Evolutionary conservation across 495 filamentous ascomycete genomes (phyloP).

Genomic region (Pseudevernia furfuracea): DNA sequence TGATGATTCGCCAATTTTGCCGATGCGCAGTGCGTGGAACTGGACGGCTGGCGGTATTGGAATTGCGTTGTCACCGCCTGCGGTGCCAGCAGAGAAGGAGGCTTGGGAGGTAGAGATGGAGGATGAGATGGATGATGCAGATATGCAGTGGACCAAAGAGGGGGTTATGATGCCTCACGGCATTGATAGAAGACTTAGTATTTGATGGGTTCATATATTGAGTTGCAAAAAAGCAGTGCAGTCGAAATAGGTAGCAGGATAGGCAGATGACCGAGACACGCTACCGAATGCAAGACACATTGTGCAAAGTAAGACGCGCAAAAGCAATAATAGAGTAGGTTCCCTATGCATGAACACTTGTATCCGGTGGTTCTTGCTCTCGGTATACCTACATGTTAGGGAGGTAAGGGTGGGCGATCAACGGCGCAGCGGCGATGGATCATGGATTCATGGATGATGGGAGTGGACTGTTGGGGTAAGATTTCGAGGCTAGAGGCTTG

Average conservation of each 20-base stretch:
- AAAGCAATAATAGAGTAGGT: no score
- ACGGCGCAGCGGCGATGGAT: no score
- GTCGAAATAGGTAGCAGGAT: neutral
- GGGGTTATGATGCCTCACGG: neutral
- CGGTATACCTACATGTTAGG: no score
- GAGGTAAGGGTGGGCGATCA: no score
- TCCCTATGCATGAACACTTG: no score
- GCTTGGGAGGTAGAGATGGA: neutral
- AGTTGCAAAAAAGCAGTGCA: neutral
- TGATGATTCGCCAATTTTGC: neutral
- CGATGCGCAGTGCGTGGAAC: neutral
- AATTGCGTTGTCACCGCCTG: slow-evolving; percentile 1
- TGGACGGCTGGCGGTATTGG: slow-evolving; percentile 16
- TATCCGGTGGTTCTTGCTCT: no score
- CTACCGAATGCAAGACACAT: no score
- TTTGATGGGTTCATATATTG: neutral
- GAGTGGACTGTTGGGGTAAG: no score
- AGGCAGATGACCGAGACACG: neutral
- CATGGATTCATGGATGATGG: no score
- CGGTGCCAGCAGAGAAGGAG: neutral
- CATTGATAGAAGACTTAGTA: neutral
- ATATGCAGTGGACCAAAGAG: neutral
- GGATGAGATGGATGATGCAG: neutral
- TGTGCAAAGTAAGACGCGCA: no score
- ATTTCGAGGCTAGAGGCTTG: no score